Base-by-base conservation (phyloP, 495 filamentous ascomycete species). In the Penicillium fimorum region DNA sequence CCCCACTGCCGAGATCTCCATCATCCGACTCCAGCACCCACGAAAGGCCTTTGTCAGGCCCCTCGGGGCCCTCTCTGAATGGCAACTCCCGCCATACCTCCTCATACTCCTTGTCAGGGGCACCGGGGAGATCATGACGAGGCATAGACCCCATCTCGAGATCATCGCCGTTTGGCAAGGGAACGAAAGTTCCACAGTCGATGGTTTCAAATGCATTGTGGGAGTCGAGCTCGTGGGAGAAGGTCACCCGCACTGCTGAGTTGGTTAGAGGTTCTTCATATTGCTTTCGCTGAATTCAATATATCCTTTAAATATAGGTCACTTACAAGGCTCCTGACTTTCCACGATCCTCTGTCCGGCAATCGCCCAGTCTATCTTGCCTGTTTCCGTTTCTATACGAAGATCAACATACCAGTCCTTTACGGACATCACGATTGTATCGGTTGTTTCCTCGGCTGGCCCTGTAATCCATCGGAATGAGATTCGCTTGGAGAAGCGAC, bases 361-460 rank as follows among this genome's bases (percentile, higher is more conserved):
- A 27, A 76, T 75, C 2, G 72, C 74, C 74, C 74, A 76, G 67
- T 75, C 72, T 25, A 76, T 70, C 2, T 52, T 42, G 4, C 58
- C 58, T 0, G 68, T 63, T 20, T 45, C n/a, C 24, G 65, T 68
- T 46, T 74, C 70, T 38, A 78, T 70, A 41, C 75, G 71, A 10
- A 78, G 55, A 55, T 78, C 74, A 1, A 78, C 68, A 41, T 75
- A 76, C 73, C 74, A 78, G 53, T 70, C 70, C 9, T 64, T 68
- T 0, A 78, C 73, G 29, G 74, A 73, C 59, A 78, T 66, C 54
- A 76, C 74, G n/a, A 76, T 61, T 27, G 75, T 78, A 33, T 78
- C 74, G 27, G 74, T 78, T 25, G 66, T 73, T 55, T 78, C 75
- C 41, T 65, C 68, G 4, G 72, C 53, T 2, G 70, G 59, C 27